A percentile compares a stretch with the other conserved stretches of the same genome.
These are phyloP conservation scores for Syncephalis plumigaleata DNA, from an alignment of 371 early-diverging fungal genomes.

Conservation along the genomic window DNA sequence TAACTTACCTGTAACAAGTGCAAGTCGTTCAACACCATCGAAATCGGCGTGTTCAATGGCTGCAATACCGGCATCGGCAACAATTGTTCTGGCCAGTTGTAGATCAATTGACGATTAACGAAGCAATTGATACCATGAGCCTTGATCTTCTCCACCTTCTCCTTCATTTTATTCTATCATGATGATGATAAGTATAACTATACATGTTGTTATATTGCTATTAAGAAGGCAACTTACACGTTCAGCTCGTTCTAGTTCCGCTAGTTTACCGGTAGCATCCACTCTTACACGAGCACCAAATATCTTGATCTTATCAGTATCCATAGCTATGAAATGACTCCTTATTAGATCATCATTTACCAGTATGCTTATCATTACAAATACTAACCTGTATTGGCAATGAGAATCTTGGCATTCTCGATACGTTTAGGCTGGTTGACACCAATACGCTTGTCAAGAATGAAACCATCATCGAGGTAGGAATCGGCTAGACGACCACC, in stretches of 20 bases:
- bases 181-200: not conserved
- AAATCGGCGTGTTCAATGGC: slow-evolving; percentile 99
- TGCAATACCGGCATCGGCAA: slow-evolving; percentile 88
- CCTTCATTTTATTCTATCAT: slow-evolving; percentile 87
- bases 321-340: slow-evolving; percentile 63
- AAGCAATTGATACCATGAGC: slow-evolving; percentile 95
- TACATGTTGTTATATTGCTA: not conserved
- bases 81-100: slow-evolving; percentile 99
- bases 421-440: slow-evolving; percentile 94
- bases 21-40: slow-evolving; percentile 97
- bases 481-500: slow-evolving; percentile 96
- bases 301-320: slow-evolving; percentile 99
- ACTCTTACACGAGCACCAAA: slow-evolving; percentile 98
- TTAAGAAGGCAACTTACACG: too few relatives aligned
- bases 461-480: slow-evolving; percentile 92
- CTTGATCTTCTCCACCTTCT: slow-evolving; percentile 97
- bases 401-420: slow-evolving; percentile 91
- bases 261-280: slow-evolving; percentile 92
- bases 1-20: slow-evolving; percentile 68
- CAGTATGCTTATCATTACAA: not conserved
- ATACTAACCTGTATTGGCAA: slow-evolving; percentile 90
- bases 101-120: slow-evolving; percentile 99
- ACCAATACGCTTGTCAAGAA: slow-evolving; percentile 96
- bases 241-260: slow-evolving; percentile 98
- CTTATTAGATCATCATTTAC: not conserved